phyloP scores from a whole-genome alignment of 805 yeast species.

The Candida germanica region DNA sequence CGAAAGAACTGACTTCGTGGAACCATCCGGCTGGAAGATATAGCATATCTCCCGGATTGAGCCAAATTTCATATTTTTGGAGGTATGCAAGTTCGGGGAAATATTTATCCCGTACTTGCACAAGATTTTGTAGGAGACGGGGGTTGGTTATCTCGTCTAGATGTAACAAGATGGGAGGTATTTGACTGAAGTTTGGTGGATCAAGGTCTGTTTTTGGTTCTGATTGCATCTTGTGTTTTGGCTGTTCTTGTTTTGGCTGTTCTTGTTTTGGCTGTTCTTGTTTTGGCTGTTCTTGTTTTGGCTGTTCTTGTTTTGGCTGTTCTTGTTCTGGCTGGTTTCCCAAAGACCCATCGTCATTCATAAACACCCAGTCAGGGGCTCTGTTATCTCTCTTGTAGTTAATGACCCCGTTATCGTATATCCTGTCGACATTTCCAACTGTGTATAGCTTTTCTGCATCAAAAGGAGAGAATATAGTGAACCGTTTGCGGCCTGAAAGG shows the following conservation, averaged over 20 bases:
- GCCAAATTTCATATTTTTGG: constrained; percentile 41
- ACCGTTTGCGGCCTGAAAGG: constrained; percentile 57
- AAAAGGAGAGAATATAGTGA: constrained; percentile 63
- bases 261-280: constrained; percentile 9
- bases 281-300: constrained; percentile 15
- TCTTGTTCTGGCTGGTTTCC: constrained; percentile 35
- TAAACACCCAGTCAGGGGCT: constrained; percentile 62
- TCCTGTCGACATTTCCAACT: constrained; percentile 54
- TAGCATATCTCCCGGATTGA: constrained; percentile 63
- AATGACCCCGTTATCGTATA: constrained; percentile 63
- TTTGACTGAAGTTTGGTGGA: constrained; percentile 66
- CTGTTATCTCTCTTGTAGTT: constrained; percentile 53
- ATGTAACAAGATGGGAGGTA: constrained; percentile 65
- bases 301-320: constrained; percentile 13
- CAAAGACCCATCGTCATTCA: constrained; percentile 63
- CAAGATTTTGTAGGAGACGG: constrained; percentile 22
- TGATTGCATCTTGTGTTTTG: constrained; percentile 9
- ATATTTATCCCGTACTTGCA: constrained; percentile 31
- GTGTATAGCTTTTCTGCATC: constrained; percentile 60
- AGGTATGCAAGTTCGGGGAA: constrained; percentile 51
- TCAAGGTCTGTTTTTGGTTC: constrained; percentile 7
- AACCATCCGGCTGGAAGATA: constrained; percentile 80
- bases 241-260: constrained; percentile 14
- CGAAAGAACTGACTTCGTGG: constrained; percentile 73
- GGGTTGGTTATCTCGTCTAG: constrained; percentile 35